Base-by-base conservation (phyloP, 176 grass and related monocot species). In the Rhynchospora pubera region DNA sequence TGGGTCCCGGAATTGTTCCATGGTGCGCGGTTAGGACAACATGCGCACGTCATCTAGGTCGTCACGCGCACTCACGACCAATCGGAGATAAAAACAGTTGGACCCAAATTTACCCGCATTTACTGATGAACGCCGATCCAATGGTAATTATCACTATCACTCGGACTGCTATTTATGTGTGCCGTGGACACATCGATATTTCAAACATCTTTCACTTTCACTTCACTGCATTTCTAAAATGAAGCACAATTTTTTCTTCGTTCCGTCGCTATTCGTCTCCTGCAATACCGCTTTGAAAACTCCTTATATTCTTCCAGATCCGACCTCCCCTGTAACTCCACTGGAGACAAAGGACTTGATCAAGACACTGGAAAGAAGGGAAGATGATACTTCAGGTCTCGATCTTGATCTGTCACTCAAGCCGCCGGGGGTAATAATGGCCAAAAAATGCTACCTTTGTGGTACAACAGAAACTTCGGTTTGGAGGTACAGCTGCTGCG, bases 391-490 rank as follows among this genome's bases (percentile, higher is more conserved):
- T 57, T 62, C 2, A 13, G 39, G 21, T 45, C 58, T 82, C 8
- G 44, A 82, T 26, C 79, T 82, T 1, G 18, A 7, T 22, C 61
- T 82, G 24, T 82, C 79, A 3, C 79, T 82, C 16, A 82, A 65
- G 42, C 19, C 44, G 6, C 79, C 43, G 4, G 34, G 46, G n/a
- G 65, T 46, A 7, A 7, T 45, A 26, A 82, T 3, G 66, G 34
- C 34, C 34, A 82, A 82, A 13, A 82, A 65, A 50, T 82, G 60
- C 9, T 23, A 16, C 21, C 24, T 82, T 26, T 82, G 79, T 66
- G 79, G 42, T 3, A 21, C 44, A 45, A 82, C 79, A 45, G 61
- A 66, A 11, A 82, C 79, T 53, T 43, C 60, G 0, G 30, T 6
- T 65, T 82, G 79, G 79, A 79, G 53, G 57, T 30, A 22, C 12